Evolutionary conservation across 108 stramenopile genomes (phyloP).

Genomic region (Cyclotella choctawhatcheeana): DNA sequence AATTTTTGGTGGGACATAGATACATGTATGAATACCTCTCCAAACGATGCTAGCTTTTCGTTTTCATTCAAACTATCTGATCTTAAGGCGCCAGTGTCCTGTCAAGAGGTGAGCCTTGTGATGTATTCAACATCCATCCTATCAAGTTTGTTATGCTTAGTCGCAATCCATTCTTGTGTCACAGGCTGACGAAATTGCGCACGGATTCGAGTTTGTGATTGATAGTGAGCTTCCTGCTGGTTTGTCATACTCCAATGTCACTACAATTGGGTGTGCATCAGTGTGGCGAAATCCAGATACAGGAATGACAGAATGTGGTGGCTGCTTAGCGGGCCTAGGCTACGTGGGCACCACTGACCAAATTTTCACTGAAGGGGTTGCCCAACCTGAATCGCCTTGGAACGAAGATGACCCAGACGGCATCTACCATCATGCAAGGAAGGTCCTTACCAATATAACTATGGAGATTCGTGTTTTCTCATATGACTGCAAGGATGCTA

Average conservation of each 20-base stretch:
- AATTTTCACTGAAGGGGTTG: background rate
- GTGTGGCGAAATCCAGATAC: slow-evolving; percentile 10
- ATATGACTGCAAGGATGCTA: background rate
- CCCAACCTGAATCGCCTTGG: no score
- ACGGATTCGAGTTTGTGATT: background rate
- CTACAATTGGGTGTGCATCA: slow-evolving; percentile 7
- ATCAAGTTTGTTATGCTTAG: no score
- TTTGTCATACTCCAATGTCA: background rate
- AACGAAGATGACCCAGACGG: slow-evolving; percentile 5
- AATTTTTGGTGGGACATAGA: slow-evolving; percentile 19
- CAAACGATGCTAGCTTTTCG: slow-evolving; percentile 3
- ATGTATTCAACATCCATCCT: no score
- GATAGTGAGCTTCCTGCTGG: background rate
- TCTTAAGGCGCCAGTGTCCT: background rate
- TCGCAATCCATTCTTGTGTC: no score
- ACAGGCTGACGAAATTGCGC: slow-evolving; percentile 6
- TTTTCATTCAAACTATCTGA: slow-evolving; percentile 3
- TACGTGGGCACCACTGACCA: slow-evolving; percentile 1
- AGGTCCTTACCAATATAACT: slow-evolving; percentile 1
- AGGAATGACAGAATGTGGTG: slow-evolving; percentile 18
- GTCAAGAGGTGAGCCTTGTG: slow-evolving; percentile 3
- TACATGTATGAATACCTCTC: slow-evolving; percentile 1
- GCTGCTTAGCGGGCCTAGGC: slow-evolving; percentile 3
- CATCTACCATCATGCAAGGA: slow-evolving; percentile 8
- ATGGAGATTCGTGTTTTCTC: background rate